Evolutionary conservation across 148 eudicot genomes (phyloP).

Genomic region (Persicaria maculosa): DNA sequence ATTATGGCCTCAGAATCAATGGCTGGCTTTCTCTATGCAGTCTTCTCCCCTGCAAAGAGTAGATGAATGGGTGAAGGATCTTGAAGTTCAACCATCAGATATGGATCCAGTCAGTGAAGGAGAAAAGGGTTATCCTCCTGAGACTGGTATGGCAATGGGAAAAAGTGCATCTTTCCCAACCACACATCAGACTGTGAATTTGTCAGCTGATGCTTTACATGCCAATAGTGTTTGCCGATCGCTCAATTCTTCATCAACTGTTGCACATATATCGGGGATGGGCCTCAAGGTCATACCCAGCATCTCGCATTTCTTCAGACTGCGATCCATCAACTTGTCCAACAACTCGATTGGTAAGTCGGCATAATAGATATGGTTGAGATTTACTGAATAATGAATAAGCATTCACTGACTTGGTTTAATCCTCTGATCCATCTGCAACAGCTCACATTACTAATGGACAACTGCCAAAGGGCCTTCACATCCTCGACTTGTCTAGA

Average conservation of each 20-base stretch:
- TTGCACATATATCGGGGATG: constrained; percentile 76
- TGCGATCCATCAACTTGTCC: constrained; percentile 79
- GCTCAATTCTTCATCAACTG: constrained; percentile 83
- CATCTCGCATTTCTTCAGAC: constrained; percentile 61
- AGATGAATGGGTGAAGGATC: constrained; percentile 68
- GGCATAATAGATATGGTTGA: neutral
- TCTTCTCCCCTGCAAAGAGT: constrained; percentile 53
- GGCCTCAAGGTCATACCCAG: constrained; percentile 70
- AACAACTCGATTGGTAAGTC: constrained; percentile 66
- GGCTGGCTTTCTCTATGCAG: constrained; percentile 70
- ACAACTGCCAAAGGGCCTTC: constrained; percentile 86
- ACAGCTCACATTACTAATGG: constrained; percentile 76
- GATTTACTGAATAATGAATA: neutral
- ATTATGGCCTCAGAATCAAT: constrained; percentile 83
- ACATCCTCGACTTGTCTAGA: constrained; percentile 71
- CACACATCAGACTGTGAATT: constrained; percentile 24
- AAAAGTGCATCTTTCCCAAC: constrained; percentile 24
- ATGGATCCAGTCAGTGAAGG: constrained; percentile 13
- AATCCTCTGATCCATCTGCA: constrained; percentile 24
- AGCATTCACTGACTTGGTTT: constrained; percentile 14
- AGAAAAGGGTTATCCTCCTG: constrained; percentile 36
- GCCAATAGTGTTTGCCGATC: constrained; percentile 72
- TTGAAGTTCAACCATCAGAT: constrained; percentile 30
- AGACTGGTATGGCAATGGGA: constrained; percentile 23
- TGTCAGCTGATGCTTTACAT: constrained; percentile 57